Conservation (phyloP, 2,329 filamentous ascomycete species). For the Phialophora macrospora region DNA sequence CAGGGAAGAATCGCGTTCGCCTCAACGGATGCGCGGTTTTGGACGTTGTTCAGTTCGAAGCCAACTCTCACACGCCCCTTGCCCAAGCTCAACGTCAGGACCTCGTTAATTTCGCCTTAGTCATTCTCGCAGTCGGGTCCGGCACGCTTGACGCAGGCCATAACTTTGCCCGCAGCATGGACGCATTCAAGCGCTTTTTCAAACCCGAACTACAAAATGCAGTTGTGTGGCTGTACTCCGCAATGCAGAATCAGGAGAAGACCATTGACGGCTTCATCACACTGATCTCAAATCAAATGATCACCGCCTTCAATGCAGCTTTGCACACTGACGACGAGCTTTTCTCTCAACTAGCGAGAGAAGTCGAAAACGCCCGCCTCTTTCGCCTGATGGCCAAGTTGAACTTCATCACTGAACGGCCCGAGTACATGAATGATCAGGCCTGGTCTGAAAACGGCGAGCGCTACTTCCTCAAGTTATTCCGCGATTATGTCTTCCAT, state of each 20-base stretch:
- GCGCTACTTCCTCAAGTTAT: slow-evolving; percentile 89
- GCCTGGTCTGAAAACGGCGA: slow-evolving; percentile 92
- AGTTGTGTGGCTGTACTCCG: slow-evolving; percentile 78
- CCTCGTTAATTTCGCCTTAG: slow-evolving; percentile 78
- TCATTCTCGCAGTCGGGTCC: slow-evolving; percentile 81
- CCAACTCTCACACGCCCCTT: slow-evolving; percentile 61
- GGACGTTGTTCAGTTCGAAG: slow-evolving; percentile 85
- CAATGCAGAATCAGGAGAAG: slow-evolving; percentile 68
- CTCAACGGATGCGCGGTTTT: slow-evolving; percentile 86
- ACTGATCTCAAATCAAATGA: slow-evolving; percentile 77
- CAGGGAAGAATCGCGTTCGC: slow-evolving; percentile 85
- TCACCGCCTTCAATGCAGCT: slow-evolving; percentile 74
- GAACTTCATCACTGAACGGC: slow-evolving; percentile 85
- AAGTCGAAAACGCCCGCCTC: slow-evolving; percentile 87
- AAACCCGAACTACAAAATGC: slow-evolving; percentile 78
- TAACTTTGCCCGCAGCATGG: slow-evolving; percentile 72
- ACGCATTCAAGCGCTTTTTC: slow-evolving; percentile 76
- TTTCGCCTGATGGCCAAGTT: slow-evolving; percentile 83
- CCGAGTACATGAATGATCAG: slow-evolving; percentile 76
- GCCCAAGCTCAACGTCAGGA: slow-evolving; percentile 86
- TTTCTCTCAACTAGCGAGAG: slow-evolving; percentile 71
- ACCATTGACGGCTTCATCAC: slow-evolving; percentile 76
- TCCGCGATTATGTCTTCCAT: slow-evolving; percentile 96
- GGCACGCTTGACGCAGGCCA: slow-evolving; percentile 64
- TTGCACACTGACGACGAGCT: slow-evolving; percentile 80